Percentiles rank a stretch among this genome's conserved stretches.
These are phyloP conservation scores for Boletus mariae DNA, from an alignment of 1,284 basidiomycete genomes.

Conservation along the genomic window DNA sequence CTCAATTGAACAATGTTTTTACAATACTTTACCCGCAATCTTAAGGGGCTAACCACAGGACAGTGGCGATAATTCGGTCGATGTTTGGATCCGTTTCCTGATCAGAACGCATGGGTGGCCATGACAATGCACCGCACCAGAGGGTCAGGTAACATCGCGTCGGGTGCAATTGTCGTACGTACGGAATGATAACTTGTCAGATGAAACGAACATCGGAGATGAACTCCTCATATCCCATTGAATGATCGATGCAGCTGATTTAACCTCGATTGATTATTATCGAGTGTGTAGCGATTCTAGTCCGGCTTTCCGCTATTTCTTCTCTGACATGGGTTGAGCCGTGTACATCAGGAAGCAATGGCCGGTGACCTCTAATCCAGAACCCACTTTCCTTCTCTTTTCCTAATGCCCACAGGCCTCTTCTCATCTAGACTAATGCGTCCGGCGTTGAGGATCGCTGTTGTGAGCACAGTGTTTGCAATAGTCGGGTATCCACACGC, in stretches of 20 bases:
- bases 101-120: constrained; percentile 10
- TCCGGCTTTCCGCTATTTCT: not conserved
- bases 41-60: constrained; percentile 22
- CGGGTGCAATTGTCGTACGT: not conserved
- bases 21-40: constrained; percentile 35
- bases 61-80: constrained; percentile 5
- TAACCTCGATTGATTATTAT: too few species aligned
- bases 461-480: constrained; percentile 83
- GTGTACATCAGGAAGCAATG: not conserved
- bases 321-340: not conserved
- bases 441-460: constrained; percentile 89
- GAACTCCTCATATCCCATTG: not conserved
- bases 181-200: not conserved
- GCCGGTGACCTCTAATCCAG: constrained; percentile 48
- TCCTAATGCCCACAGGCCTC: constrained; percentile 73
- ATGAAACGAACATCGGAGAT: not conserved
- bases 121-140: constrained; percentile 17
- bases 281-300: not conserved
- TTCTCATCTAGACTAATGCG: constrained; percentile 87
- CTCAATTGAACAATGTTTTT: constrained; percentile 40
- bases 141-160: not conserved
- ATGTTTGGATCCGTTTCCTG: constrained; percentile 5
- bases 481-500: constrained; percentile 82
- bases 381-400: constrained; percentile 61
- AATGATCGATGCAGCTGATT: not conserved